phyloP scores from a whole-genome alignment of 306 rosid genomes.

The Nissolia schottii region DNA sequence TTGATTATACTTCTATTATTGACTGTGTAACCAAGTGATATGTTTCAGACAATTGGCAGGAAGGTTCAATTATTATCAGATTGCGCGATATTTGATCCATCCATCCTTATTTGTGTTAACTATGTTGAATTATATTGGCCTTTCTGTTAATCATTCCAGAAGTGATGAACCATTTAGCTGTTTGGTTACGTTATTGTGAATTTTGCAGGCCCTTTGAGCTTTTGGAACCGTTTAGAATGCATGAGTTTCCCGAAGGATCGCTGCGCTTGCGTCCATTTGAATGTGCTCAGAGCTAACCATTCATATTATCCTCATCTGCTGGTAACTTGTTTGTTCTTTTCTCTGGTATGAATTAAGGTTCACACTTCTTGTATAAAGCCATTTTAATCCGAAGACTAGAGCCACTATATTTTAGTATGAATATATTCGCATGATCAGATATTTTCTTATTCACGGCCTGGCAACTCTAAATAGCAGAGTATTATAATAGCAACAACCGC shows the following conservation, averaged over 20 bases:
- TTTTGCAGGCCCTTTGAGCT: slow-evolving; percentile 74
- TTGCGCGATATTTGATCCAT: slow-evolving; percentile 6
- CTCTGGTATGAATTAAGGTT: background rate
- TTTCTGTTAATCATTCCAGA: slow-evolving; percentile 4
- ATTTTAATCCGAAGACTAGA: background rate
- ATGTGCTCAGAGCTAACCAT: slow-evolving; percentile 83
- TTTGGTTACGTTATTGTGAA: slow-evolving; percentile 4
- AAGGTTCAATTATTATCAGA: background rate
- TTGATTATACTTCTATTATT: background rate
- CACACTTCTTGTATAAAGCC: background rate
- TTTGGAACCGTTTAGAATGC: slow-evolving; percentile 81
- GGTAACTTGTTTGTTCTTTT: slow-evolving; percentile 14
- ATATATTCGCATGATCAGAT: too few relatives aligned
- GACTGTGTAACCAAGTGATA: background rate
- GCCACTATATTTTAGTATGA: too few relatives aligned
- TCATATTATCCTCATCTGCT: slow-evolving; percentile 9
- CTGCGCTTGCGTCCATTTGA: slow-evolving; percentile 91
- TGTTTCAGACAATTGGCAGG: background rate
- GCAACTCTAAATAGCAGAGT: too few relatives aligned
- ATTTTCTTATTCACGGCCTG: too few relatives aligned
- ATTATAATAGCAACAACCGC: too few relatives aligned
- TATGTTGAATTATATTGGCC: background rate
- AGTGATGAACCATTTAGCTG: background rate
- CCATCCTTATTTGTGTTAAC: background rate
- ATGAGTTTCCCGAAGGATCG: slow-evolving; percentile 83